These are phyloP conservation scores for Collybia nuda DNA, from an alignment of 768 basidiomycete species.

Conservation along the genomic window DNA sequence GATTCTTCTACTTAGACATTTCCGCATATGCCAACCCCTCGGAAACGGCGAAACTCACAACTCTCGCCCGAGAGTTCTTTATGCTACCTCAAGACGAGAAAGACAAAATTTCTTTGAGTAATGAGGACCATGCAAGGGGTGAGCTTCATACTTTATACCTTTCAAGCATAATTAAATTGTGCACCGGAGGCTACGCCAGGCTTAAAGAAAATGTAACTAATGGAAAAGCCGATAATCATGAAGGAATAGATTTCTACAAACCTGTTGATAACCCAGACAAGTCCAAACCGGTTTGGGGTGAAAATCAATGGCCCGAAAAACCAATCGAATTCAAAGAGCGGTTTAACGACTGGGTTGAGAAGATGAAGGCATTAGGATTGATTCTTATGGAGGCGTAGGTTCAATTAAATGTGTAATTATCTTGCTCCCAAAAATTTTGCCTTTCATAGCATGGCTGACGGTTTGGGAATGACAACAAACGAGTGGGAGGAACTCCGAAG, in stretches of 20 bases:
- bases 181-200: conserved; percentile 66
- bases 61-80: conserved; percentile 75
- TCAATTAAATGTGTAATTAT: not conserved
- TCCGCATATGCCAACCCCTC: conserved; percentile 51
- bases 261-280: conserved; percentile 72
- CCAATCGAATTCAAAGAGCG: conserved; percentile 54
- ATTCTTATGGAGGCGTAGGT: conserved; percentile 85
- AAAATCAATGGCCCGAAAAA: conserved; percentile 80
- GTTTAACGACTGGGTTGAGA: conserved; percentile 76
- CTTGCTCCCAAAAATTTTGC: not conserved
- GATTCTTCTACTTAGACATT: conserved; percentile 89
- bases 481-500: conserved; percentile 71
- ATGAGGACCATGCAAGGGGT: conserved; percentile 82
- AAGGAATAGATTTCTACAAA: conserved; percentile 81
- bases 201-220: conserved; percentile 86
- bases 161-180: not conserved
- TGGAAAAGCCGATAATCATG: conserved; percentile 82
- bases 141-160: not conserved
- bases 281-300: conserved; percentile 72
- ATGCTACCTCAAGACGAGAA: conserved; percentile 72
- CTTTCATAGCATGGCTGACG: conserved; percentile 69
- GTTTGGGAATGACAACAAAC: conserved; percentile 66
- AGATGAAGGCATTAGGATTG: conserved; percentile 82
- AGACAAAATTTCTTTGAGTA: conserved; percentile 63
- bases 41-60: conserved; percentile 65